These are phyloP conservation scores for Posidonia australis DNA, from an alignment of 106 monocot species.

Conservation along the genomic window DNA sequence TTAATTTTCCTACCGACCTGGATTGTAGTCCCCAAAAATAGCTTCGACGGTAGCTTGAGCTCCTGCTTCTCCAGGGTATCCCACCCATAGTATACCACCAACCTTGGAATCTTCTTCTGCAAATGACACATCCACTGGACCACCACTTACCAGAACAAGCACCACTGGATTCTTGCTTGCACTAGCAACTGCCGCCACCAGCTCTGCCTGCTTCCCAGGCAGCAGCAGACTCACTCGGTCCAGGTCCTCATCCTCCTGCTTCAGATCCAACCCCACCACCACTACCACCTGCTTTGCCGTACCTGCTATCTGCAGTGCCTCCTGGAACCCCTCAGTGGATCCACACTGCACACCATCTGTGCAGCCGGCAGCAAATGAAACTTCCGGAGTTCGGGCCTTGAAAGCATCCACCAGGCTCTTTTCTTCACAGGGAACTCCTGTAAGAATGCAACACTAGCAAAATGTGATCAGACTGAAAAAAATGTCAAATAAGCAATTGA, in stretches of 20 bases:
- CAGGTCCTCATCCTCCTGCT: slow-evolving; percentile 61
- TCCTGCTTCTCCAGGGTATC: slow-evolving; percentile 86
- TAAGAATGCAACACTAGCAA: not conserved
- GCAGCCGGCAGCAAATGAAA: slow-evolving; percentile 49
- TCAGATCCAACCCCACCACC: slow-evolving; percentile 59
- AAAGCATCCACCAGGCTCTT: slow-evolving; percentile 49
- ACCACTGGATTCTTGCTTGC: slow-evolving; percentile 48
- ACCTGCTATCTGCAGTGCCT: slow-evolving; percentile 40
- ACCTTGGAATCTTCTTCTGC: slow-evolving; percentile 39
- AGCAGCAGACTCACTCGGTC: slow-evolving; percentile 69
- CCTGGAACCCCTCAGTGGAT: slow-evolving; percentile 29
- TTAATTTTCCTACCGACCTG: slow-evolving; percentile 27
- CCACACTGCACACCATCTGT: slow-evolving; percentile 32
- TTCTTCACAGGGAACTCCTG: slow-evolving; percentile 50
- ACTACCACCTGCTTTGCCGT: slow-evolving; percentile 52
- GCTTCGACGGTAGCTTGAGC: slow-evolving; percentile 61
- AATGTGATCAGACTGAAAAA: too few relatives aligned
- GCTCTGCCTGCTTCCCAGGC: slow-evolving; percentile 72
- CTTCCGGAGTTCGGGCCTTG: slow-evolving; percentile 21
- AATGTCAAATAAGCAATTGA: too few relatives aligned
- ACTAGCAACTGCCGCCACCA: slow-evolving; percentile 30
- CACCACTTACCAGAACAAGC: slow-evolving; percentile 70
- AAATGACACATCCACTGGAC: slow-evolving; percentile 75
- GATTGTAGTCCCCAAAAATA: slow-evolving; percentile 71
- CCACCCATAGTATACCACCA: slow-evolving; percentile 72